Base-by-base conservation (phyloP, 2,329 filamentous ascomycete species). In the Fusarium sp. region DNA sequence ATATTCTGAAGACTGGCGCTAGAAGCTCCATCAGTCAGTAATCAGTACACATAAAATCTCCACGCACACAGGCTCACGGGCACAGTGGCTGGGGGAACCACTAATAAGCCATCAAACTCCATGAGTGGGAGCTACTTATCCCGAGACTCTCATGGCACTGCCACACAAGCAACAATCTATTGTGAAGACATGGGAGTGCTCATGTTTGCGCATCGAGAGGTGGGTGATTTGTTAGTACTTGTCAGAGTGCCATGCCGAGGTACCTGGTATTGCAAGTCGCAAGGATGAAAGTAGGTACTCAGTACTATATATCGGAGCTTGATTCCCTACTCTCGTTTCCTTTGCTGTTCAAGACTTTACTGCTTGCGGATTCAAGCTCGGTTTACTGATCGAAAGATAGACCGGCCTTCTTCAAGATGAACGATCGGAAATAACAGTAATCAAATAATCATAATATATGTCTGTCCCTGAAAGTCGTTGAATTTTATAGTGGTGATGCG, bases 21-120 rank as follows among this genome's bases (percentile, higher is more conserved):
- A 33, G 30, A 10, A 33, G 30, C 14, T 33, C 30, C 14, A 33
- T 33, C 14, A 33, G 30, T 15, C 30, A 33, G 13, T 14, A 14
- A 24, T 24, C 24, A 24, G 24, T 24, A 24, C 7, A 24, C 58
- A 15, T n/a, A 40, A 55, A 35, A 47, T 28, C 32, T 63, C 22
- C 51, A 41, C 20, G 26, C 30, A 32, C 44, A 64, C 51, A 46
- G 46, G 43, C 30, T 26, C 50, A 64, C 59, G 46, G 45, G 41
- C 35, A 56, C 48, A 30, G 24, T 30, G 39, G 20, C 26, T 44
- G 28, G 11, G 22, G 33, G n/a, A 37, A 33, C 17, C 17, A 30
- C 8, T 10, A 26, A 9, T n/a, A 43, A 35, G 35, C 24, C 47
- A 30, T 26, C 11, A 30, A 5, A 30, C 28, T 6, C 28, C 28